Percentiles rank a stretch among this genome's conserved stretches.
Evolutionary conservation across 371 early-diverging fungal species (phyloP).

Genomic region (Rhizomucor miehei): DNA sequence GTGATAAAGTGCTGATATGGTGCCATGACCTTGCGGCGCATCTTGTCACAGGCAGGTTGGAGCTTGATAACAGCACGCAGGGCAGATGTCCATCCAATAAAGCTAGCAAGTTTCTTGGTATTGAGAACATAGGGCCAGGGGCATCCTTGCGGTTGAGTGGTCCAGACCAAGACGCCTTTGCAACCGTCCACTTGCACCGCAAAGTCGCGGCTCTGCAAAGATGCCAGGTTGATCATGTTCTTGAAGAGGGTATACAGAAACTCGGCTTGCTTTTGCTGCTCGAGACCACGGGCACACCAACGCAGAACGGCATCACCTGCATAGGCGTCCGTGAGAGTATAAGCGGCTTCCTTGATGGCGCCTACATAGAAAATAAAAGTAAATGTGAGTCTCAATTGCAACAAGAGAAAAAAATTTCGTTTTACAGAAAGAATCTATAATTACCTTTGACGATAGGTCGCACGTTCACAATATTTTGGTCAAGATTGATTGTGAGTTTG

Average conservation of each 20-base stretch:
- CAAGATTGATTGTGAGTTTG: conserved; percentile 34
- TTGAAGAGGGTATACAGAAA: conserved; percentile 35
- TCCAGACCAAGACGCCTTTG: conserved; percentile 46
- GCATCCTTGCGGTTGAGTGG: conserved; percentile 23
- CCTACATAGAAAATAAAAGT: conserved; percentile 15
- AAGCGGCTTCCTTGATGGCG: conserved; percentile 44
- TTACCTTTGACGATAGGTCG: conserved; percentile 46
- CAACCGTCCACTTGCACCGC: conserved; percentile 47
- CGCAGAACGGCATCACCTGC: conserved; percentile 15
- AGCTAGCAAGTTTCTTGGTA: conserved; percentile 28
- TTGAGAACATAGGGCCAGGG: conserved; percentile 26
- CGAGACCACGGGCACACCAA: conserved; percentile 20
- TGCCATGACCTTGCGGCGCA: conserved; percentile 30
- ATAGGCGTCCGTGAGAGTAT: conserved; percentile 39
- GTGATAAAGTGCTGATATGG: conserved; percentile 21
- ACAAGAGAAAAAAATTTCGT: too few species aligned
- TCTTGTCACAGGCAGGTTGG: conserved; percentile 32
- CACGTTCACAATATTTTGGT: conserved; percentile 27
- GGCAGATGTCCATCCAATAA: conserved; percentile 34
- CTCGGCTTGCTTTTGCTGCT: conserved; percentile 20
- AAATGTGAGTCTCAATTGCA: neutral
- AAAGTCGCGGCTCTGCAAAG: conserved; percentile 39
- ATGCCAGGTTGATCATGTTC: conserved; percentile 30
- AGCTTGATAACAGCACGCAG: conserved; percentile 27
- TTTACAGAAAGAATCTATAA: conserved; percentile 1